Conservation (phyloP, 257 asterid species). For the Penstemon davidsonii region DNA sequence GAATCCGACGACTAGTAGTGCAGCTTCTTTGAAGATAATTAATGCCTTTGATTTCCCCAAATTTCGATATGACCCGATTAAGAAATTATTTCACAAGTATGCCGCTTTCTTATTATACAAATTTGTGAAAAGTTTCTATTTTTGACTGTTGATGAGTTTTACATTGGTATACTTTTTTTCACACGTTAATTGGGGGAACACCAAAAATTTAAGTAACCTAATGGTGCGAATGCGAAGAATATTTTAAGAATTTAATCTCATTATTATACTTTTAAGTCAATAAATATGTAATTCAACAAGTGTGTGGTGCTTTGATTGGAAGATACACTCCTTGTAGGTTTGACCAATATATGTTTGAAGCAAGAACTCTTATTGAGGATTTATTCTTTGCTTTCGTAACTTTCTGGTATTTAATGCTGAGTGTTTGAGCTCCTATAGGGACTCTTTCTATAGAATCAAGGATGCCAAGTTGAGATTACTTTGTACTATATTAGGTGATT, state of each 20-base stretch:
- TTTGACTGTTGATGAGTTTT: neutral
- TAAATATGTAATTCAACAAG: too few relatives aligned
- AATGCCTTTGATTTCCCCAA: conserved; percentile 80
- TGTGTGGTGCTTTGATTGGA: conserved; percentile 17
- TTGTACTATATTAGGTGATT: neutral
- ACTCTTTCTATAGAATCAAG: neutral
- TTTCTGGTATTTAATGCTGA: conserved; percentile 1
- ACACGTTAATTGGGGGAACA: neutral
- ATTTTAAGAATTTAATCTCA: neutral
- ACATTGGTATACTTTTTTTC: neutral
- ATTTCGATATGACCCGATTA: conserved; percentile 71
- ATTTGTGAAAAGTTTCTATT: neutral
- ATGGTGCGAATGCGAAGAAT: neutral
- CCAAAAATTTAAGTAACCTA: neutral
- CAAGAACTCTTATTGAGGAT: conserved; percentile 3
- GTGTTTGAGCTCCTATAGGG: conserved; percentile 5
- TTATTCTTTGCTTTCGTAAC: conserved; percentile 1
- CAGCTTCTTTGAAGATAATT: conserved; percentile 64
- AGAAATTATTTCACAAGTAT: conserved; percentile 70
- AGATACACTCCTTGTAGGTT: neutral
- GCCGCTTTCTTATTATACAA: conserved; percentile 25
- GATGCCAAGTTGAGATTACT: neutral
- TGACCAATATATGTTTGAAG: neutral
- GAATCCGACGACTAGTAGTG: conserved; percentile 43
- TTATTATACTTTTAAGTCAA: too few relatives aligned